Conservation (phyloP, 176 grass and related monocot species). For the Juncus effusus region DNA sequence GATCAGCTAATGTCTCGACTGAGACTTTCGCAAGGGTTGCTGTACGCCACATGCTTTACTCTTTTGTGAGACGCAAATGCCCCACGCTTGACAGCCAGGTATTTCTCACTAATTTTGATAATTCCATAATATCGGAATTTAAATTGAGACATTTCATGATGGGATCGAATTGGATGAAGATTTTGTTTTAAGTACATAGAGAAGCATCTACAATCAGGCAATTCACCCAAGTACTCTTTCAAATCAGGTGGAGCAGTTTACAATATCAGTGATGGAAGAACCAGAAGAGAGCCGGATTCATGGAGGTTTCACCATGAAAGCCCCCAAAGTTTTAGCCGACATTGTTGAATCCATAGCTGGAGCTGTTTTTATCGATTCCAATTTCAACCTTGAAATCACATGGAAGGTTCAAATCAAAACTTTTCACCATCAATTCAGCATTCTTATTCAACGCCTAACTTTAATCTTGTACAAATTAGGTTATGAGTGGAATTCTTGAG, state of each 20-base stretch:
- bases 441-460: too few relatives aligned
- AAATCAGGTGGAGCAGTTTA: conserved; percentile 58
- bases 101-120: too few relatives aligned
- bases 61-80: conserved; percentile 52
- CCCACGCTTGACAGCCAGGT: conserved; percentile 49
- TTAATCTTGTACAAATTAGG: conserved; percentile 15
- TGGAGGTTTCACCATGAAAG: conserved; percentile 49
- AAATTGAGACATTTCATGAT: too few relatives aligned
- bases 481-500: conserved; percentile 55
- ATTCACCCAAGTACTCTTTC: background rate
- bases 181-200: background rate
- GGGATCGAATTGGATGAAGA: too few relatives aligned
- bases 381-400: conserved; percentile 60
- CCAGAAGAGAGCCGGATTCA: conserved; percentile 33
- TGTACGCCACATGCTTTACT: conserved; percentile 51
- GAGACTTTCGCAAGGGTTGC: conserved; percentile 71
- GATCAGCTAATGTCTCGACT: conserved; percentile 66
- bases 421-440: background rate
- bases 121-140: too few relatives aligned
- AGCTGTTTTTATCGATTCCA: conserved; percentile 74
- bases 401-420: conserved; percentile 52
- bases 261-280: conserved; percentile 41
- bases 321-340: conserved; percentile 77
- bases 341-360: conserved; percentile 62
- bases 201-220: background rate